Conservation (phyloP, 305 asterid species). For the Andrographis paniculata region DNA sequence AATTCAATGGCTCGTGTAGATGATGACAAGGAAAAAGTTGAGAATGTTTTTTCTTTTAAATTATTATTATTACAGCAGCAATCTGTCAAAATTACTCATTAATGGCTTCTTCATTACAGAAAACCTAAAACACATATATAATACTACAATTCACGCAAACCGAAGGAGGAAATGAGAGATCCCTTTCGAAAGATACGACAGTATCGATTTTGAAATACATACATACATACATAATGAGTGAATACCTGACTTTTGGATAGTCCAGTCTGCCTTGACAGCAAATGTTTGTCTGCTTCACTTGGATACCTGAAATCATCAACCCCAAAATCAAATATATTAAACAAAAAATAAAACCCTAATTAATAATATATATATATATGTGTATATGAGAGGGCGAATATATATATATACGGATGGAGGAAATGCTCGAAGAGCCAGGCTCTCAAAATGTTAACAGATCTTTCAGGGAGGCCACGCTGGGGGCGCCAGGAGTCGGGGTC, state of each 20-base stretch:
- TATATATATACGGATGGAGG: constrained; percentile 53
- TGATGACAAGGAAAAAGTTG: background rate
- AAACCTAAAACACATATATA: too few relatives aligned
- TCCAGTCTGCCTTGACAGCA: constrained; percentile 1
- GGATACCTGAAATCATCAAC: background rate
- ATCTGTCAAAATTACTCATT: too few relatives aligned
- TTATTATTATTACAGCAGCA: too few relatives aligned
- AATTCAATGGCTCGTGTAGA: background rate
- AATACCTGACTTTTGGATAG: constrained; percentile 1
- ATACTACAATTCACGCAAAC: background rate
- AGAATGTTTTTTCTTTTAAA: background rate
- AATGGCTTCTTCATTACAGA: too few relatives aligned
- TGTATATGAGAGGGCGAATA: constrained; percentile 13
- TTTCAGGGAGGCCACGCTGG: constrained; percentile 75
- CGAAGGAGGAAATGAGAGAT: background rate
- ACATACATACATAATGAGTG: background rate
- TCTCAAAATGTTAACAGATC: constrained; percentile 56
- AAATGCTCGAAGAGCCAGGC: constrained; percentile 93
- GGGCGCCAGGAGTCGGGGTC: constrained; percentile 80
- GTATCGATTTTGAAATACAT: background rate
- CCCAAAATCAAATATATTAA: background rate
- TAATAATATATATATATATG: background rate
- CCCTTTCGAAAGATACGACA: background rate
- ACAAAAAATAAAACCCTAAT: background rate
- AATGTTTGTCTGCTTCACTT: constrained; percentile 1